Evolutionary conservation across 371 early-diverging fungal genomes (phyloP), one percentile per base, ranked within the genome.

Genomic region (Mucor plumbeus): DNA sequence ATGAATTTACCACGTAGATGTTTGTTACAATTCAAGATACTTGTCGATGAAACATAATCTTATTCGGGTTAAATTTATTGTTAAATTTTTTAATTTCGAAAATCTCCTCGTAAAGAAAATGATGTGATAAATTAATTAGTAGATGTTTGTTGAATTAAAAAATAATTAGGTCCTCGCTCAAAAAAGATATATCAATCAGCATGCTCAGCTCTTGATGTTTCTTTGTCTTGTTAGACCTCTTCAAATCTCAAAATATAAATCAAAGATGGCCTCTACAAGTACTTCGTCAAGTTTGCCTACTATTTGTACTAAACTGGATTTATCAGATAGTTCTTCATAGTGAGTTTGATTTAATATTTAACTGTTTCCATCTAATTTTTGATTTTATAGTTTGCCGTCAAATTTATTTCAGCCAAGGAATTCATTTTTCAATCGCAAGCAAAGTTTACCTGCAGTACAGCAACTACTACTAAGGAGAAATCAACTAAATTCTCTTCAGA

Each of bases 381-480:
- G 26, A 44, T 5, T 21, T 26, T 43, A 7, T 57, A 71, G 72
- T 33, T 38, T 71, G 26, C 69, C 70, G 2, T 63, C 62, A 4
- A 69, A 59, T 55, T 9, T 73, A 26, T 64, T 69, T 50, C 60
- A 63, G 54, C 64, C 63, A 15, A 26, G 63, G 48, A 36, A 40
- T 15, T 35, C 36, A 8, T 62, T 62, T 15, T 63, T 67, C n/a
- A 67, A 56, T 21, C 61, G 65, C n/a, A 64, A 74, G 63, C 44
- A 50, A 34, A 39, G 35, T 9, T 26, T 63, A 1, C 15, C 65
- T 21, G 40, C 36, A 10, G 57, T 71, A 14, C 67, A 76, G 7
- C 67, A 69, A 31, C 41, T 76, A 3, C 19, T 76, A 4, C 48
- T 77, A 5, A 40, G 77, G 41, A 41, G 67, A 3, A 77, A 74